Base-by-base conservation (phyloP, 345 rosid genomes). In the Salix purpurea region DNA sequence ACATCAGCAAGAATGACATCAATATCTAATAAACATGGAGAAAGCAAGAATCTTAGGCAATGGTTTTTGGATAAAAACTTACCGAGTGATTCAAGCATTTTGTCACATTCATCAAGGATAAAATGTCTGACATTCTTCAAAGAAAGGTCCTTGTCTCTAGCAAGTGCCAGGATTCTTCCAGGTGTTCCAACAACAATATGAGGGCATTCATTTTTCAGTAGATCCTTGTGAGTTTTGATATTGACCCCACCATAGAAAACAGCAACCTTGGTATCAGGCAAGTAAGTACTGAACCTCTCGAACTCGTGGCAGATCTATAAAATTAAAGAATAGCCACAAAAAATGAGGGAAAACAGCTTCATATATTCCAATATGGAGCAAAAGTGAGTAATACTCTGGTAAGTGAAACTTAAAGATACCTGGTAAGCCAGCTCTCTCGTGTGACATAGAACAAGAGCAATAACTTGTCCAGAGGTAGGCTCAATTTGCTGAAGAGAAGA, bases 51-150 rank as follows among this genome's bases (percentile, higher is more conserved):
- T 21, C 26, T 21, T 7, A 1, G 48, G 16, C 3, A 2, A 30
- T 6, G 50, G 14, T 7, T 1, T 61, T 5, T 3, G 7, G 62
- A 58, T n/a, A 58, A 3, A 34, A 65, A 72, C 82, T 19, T 86
- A 96, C 99, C 97, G 73, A 96, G 99, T 56, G 99, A 96, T 82
- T 96, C 97, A 5, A 96, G 99, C 99, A 96, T 96, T 82, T 96
- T 96, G 79, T 96, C 99, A 84, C 99, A 96, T 86, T 96, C 99
- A 70, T 94, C 98, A 73, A 96, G 97, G 78, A 96, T 96, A 80
- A 96, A 96, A 86, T 96, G 99, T 88, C 99, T 92, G 81, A 92
- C 99, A 84, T 96, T 96, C 89, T 96, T 96, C 84, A 96, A 87
- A 19, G 97, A 90, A 70, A 96, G 99, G 65, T 94, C 97, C 76